phyloP scores from a whole-genome alignment of 2,329 filamentous ascomycete species.

The Chaetoscypha palmicola region DNA sequence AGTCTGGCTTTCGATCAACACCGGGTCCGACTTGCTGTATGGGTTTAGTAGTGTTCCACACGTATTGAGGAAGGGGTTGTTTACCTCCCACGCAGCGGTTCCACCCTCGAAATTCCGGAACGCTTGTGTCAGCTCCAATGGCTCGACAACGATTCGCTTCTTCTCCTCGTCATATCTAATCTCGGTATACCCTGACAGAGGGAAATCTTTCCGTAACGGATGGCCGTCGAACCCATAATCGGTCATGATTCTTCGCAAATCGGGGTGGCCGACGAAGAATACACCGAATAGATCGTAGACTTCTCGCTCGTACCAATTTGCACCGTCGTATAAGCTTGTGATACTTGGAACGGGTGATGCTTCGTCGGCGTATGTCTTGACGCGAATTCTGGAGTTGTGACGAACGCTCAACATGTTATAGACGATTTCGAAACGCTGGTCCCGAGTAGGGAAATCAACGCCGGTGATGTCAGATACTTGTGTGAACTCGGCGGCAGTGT shows the following conservation, averaged over 20 bases:
- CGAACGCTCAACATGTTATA: constrained; percentile 96
- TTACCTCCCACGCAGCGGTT: constrained; percentile 62
- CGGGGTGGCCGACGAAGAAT: constrained; percentile 92
- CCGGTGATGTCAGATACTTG: constrained; percentile 88
- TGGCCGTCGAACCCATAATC: constrained; percentile 99
- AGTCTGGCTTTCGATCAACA: constrained; percentile 71
- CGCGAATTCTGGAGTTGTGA: constrained; percentile 91
- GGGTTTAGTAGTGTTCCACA: constrained; percentile 14
- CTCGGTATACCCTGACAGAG: constrained; percentile 95
- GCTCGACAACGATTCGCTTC: constrained; percentile 98
- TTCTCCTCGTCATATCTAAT: constrained; percentile 98
- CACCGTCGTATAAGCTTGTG: constrained; percentile 80
- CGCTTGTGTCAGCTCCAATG: constrained; percentile 93
- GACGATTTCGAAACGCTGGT: constrained; percentile 94
- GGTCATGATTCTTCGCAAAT: constrained; percentile 96
- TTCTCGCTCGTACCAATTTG: constrained; percentile 98
- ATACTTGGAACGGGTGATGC: constrained; percentile 87
- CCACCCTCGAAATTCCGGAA: constrained; percentile 98
- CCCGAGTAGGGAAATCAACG: constrained; percentile 90
- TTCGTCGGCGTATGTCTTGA: constrained; percentile 99
- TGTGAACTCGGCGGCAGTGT: constrained; percentile 95
- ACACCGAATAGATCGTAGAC: constrained; percentile 97
- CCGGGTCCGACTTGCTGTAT: constrained; percentile 65
- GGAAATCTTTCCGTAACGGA: constrained; percentile 95
- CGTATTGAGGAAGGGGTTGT: constrained; percentile 35